These are phyloP conservation scores for Crucihimalaya himalaica DNA, from an alignment of 345 rosid species.

Conservation along the genomic window DNA sequence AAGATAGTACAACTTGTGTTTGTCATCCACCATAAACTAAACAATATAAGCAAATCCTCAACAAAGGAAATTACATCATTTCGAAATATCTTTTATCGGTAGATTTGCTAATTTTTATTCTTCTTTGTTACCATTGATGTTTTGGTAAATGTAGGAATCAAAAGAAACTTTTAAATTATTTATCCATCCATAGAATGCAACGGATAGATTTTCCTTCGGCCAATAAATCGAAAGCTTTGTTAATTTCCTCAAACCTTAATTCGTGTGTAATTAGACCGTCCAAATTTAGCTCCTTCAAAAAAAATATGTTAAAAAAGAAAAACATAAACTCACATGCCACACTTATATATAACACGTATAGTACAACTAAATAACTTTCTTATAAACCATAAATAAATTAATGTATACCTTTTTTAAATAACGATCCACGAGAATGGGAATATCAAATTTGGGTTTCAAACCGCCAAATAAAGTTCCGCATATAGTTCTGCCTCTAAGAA, in stretches of 20 bases:
- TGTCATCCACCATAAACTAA: neutral
- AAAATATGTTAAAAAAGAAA: neutral
- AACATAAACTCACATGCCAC: neutral
- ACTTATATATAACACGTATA: too few species aligned
- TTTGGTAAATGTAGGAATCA: neutral
- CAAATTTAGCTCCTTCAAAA: slow-evolving; percentile 61
- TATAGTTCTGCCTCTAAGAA: slow-evolving; percentile 50
- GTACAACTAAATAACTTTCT: neutral
- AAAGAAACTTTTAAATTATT: neutral
- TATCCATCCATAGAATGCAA: slow-evolving; percentile 62
- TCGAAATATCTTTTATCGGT: neutral
- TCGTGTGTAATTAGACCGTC: slow-evolving; percentile 53
- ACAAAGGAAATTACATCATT: neutral
- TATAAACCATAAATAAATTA: neutral
- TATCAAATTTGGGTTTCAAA: slow-evolving; percentile 56
- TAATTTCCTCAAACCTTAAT: slow-evolving; percentile 55
- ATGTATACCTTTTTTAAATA: slow-evolving; percentile 41
- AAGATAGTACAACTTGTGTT: neutral
- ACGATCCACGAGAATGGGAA: slow-evolving; percentile 50
- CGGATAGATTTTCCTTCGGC: slow-evolving; percentile 53
- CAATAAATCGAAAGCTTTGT: slow-evolving; percentile 61
- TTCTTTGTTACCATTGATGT: neutral
- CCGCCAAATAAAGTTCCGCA: slow-evolving; percentile 60
- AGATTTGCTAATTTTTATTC: neutral
- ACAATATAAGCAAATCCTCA: neutral